Evolutionary conservation across 441 rosid species (phyloP), one percentile per base, ranked within the genome.

Genomic region (Kokia cookei): DNA sequence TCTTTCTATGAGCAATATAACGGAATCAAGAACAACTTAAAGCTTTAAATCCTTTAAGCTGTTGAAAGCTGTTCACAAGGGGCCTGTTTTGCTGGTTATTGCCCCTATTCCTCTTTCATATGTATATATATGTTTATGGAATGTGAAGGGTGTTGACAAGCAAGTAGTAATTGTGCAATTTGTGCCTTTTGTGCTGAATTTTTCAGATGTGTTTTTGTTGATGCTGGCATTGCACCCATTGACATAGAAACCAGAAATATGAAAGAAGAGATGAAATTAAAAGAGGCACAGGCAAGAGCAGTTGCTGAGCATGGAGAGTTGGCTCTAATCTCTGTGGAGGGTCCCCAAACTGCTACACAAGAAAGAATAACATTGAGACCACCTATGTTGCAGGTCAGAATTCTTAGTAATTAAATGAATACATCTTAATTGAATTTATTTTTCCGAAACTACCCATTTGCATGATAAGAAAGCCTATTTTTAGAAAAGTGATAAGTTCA

Each of bases 241-340:
- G 99, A 96, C 82, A 68, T 93, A 74, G 99, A 93, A 88, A 92
- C 94, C 40, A 88, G 81, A 83, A 93, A 79, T 80, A 90, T 82
- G 91, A 96, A 93, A 78, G 99, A 93, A 82, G 99, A 93, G 79
- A 82, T 89, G 86, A 93, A 91, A 88, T 72, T 91, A 82, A 91
- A 84, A 84, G 98, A 95, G 80, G 95, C 86, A 24, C 97, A 92
- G 72, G 86, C 93, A 76, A 90, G 86, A 83, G 97, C 97, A 74
- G 86, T 92, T 78, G 86, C 89, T 73, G 97, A 90, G 81, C 99
- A 96, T 85, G 97, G 98, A 82, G 99, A 96, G 68, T 86, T 96
- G 67, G 99, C 99, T 74, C 82, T 93, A 71, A 96, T 96, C 73
- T 47, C 94, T 4, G 98, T 96, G 66, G 98, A 93, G 75, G 86